A percentile compares a stretch with the other conserved stretches of the same genome.
Evolutionary conservation across 306 rosid species (phyloP).

Genomic region (Mucuna pruriens): DNA sequence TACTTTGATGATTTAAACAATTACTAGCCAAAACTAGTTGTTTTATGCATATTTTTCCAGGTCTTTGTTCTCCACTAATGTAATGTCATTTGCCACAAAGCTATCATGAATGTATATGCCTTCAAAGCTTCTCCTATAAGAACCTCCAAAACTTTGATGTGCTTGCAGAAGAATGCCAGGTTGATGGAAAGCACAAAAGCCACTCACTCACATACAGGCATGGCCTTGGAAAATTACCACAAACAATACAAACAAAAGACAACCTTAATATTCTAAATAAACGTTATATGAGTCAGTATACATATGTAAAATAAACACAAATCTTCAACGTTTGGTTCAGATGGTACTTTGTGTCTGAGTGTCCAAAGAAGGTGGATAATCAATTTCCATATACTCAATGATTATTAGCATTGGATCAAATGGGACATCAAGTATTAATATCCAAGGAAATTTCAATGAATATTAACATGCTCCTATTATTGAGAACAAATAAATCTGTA

Average conservation of each 20-base stretch:
- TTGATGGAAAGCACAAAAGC: background rate
- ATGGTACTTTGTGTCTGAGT: background rate
- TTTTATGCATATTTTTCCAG: background rate
- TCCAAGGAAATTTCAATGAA: no score
- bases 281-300: background rate
- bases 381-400: no score
- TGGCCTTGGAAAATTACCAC: background rate
- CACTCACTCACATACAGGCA: no score
- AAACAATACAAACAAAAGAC: background rate
- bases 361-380: no score
- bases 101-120: background rate
- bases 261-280: background rate
- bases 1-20: background rate
- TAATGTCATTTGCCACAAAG: background rate
- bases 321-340: constrained; percentile 19
- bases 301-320: background rate
- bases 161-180: background rate
- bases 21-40: background rate
- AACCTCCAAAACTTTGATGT: background rate
- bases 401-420: no score
- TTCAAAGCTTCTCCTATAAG: background rate
- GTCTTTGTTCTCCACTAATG: background rate
- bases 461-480: no score
- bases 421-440: no score
- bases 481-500: background rate